Conservation (phyloP, 768 basidiomycete species). For the Lactarius indigo region DNA sequence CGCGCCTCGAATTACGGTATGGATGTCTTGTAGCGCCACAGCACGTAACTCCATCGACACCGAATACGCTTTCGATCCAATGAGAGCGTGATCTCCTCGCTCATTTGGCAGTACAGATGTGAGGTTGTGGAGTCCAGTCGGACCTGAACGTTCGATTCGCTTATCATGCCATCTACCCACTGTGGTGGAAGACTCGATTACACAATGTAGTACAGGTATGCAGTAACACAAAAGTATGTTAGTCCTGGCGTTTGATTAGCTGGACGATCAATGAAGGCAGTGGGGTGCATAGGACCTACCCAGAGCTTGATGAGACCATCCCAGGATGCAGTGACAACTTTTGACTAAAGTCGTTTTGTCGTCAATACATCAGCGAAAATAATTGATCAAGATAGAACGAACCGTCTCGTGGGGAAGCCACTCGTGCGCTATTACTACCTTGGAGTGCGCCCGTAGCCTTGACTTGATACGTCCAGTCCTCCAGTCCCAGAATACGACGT, state of each 20-base stretch:
- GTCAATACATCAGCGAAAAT: constrained; percentile 7
- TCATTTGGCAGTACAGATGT: neutral
- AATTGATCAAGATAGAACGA: constrained; percentile 27
- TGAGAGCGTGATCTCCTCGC: neutral
- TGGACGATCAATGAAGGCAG: neutral
- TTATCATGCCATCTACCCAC: neutral
- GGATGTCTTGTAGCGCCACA: neutral
- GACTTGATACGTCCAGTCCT: constrained; percentile 97
- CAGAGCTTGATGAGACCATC: constrained; percentile 98
- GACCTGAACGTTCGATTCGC: neutral
- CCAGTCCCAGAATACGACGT: constrained; percentile 99
- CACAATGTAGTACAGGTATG: constrained; percentile 8
- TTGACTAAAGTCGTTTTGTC: constrained; percentile 57
- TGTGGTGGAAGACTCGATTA: neutral
- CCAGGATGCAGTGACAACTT: constrained; percentile 96
- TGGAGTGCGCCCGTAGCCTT: constrained; percentile 80
- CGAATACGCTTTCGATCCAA: neutral
- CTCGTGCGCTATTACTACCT: constrained; percentile 97
- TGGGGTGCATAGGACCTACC: constrained; percentile 47
- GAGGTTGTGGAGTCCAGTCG: neutral
- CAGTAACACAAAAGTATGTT: neutral
- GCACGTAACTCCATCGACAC: neutral
- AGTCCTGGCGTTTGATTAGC: constrained; percentile 23
- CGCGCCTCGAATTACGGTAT: neutral
- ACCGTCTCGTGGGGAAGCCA: constrained; percentile 98